Conservation (phyloP, 2,329 filamentous ascomycete genomes). For the Diaporthe sp. region DNA sequence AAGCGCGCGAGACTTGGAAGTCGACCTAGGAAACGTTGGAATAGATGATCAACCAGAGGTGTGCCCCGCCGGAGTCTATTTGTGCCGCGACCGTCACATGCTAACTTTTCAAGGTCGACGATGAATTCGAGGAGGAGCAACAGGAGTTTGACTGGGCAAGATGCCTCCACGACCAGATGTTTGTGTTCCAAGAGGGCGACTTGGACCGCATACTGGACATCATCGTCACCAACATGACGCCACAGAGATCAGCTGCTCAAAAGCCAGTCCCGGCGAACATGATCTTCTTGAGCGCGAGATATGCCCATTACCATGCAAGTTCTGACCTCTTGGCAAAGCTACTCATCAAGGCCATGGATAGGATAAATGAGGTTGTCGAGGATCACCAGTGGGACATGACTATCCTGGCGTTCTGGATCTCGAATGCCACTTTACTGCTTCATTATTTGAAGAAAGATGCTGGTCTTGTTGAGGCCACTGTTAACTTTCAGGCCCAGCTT, state of each 20-base stretch:
- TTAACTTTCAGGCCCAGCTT: slow-evolving; percentile 92
- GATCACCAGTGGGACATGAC: slow-evolving; percentile 99
- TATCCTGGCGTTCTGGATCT: slow-evolving; percentile 98
- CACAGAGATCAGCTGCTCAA: slow-evolving; percentile 94
- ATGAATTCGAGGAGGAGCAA: slow-evolving; percentile 88
- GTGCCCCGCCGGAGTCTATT: slow-evolving; percentile 24
- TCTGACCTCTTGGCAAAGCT: slow-evolving; percentile 85
- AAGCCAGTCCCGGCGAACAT: slow-evolving; percentile 98
- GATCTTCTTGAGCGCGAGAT: slow-evolving; percentile 93
- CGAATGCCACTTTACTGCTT: slow-evolving; percentile 93
- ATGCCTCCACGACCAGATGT: slow-evolving; percentile 98
- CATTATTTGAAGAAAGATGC: slow-evolving; percentile 97
- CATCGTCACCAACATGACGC: slow-evolving; percentile 98
- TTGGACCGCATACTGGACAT: slow-evolving; percentile 93
- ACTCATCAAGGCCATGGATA: slow-evolving; percentile 89
- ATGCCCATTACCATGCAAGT: slow-evolving; percentile 96
- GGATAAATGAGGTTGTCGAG: slow-evolving; percentile 98
- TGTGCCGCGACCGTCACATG: slow-evolving; percentile 18
- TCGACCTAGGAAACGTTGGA: slow-evolving; percentile 94
- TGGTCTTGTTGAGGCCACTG: slow-evolving; percentile 83
- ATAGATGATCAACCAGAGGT: slow-evolving; percentile 97
- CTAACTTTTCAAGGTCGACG: slow-evolving; percentile 66
- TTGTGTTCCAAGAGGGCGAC: slow-evolving; percentile 97
- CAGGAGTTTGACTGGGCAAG: slow-evolving; percentile 97
- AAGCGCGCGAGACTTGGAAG: slow-evolving; percentile 95